Percentiles rank a stretch among this genome's conserved stretches.
phyloP scores from a whole-genome alignment of 345 rosid genomes.

The Carallia brachiata region DNA sequence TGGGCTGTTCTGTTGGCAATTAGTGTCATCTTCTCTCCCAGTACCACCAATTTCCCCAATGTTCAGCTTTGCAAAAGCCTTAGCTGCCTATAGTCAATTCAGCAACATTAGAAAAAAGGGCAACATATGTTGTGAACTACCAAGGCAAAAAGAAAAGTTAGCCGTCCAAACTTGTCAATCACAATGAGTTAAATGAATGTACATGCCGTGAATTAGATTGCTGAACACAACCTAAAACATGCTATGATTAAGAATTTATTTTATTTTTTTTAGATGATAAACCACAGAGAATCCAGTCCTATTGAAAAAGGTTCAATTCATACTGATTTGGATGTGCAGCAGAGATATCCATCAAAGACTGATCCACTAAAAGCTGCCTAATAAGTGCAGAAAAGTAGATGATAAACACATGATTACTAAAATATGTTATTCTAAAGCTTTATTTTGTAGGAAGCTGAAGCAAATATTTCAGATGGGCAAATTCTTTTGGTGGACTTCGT shows the following conservation, averaged over 20 bases:
- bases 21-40: slow-evolving; percentile 29
- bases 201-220: no score
- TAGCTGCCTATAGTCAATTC: slow-evolving; percentile 54
- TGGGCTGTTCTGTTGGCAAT: slow-evolving; percentile 18
- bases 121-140: not conserved
- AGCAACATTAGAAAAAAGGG: not conserved
- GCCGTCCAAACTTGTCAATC: no score
- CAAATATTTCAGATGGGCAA: slow-evolving; percentile 23
- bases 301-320: no score
- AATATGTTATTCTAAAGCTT: not conserved
- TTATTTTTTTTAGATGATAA: no score
- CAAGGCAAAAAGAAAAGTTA: not conserved
- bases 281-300: no score
- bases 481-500: slow-evolving; percentile 15
- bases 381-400: not conserved
- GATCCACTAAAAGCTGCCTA: no score
- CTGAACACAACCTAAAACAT: no score
- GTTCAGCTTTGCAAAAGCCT: slow-evolving; percentile 57
- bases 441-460: not conserved
- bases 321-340: no score
- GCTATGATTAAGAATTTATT: no score
- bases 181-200: no score
- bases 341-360: no score
- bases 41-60: slow-evolving; percentile 34
- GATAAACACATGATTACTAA: not conserved